Evolutionary conservation across 2,329 filamentous ascomycete species (phyloP), one percentile per base, ranked within the genome.

Genomic region (Elsinoe australis): DNA sequence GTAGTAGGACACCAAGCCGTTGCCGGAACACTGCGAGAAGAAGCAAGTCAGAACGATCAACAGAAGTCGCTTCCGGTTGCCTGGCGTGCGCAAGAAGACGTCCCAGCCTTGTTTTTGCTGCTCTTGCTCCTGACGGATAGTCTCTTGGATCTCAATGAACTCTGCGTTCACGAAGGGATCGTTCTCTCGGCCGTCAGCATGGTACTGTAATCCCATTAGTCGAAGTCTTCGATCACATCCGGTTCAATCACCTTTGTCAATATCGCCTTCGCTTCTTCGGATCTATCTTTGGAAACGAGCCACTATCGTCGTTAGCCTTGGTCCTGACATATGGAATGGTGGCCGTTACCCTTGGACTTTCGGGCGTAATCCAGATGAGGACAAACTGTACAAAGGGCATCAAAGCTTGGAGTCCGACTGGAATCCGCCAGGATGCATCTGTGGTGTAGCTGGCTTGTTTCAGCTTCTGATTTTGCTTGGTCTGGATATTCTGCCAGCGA

Each of bases 101-200:
- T 31, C 14, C 21, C 38, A 42, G 8, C 38, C 38, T 17, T 15
- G 15, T 22, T 38, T 38, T 49, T 68, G 64, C 48, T 39, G 34
- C 14, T 8, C 18, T 19, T 68, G 66, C 57, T 83, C 80, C 50
- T 79, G 65, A 44, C 68, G 64, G 49, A 84, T 74, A 9, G 79
- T 81, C 58, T 81, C 73, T 57, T 74, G 75, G 64, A 85, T 85
- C 65, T 85, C 80, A 45, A 72, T 72, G 61, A 72, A 82, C 61
- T 85, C 78, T 59, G 80, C 80, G 56, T 81, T 76, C 5, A 85
- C 82, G 1, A 76, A 76, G 57, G 83, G 76, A 21, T 41, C 10
- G 59, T 75, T 68, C 49, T 59, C 61, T 56, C 81, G 70, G 31
- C 80, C 79, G 17, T 78, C 76, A 15, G 72, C 77, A 57, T 84